phyloP scores from a whole-genome alignment of 1,284 basidiomycete species.

The Mrakiaceae sp. region DNA sequence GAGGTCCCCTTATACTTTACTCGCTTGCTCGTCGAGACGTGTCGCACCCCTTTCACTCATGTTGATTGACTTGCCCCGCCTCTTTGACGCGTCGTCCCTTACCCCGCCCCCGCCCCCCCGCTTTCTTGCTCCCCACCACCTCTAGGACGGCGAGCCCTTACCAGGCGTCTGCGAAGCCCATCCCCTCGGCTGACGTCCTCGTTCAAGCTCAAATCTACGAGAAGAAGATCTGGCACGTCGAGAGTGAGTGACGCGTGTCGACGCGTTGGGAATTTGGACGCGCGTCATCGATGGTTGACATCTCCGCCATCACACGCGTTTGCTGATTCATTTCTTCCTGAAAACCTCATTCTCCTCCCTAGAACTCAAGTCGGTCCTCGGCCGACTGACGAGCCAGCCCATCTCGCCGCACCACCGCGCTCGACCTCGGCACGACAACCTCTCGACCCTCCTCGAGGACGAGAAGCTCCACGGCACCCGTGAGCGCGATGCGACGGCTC shows the following conservation, averaged over 20 bases:
- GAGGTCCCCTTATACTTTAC: too few relatives aligned
- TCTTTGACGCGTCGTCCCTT: too few relatives aligned
- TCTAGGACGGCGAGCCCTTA: conserved; percentile 34
- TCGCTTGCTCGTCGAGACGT: too few relatives aligned
- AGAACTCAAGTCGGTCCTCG: conserved; percentile 33
- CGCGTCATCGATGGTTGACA: too few relatives aligned
- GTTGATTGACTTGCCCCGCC: too few relatives aligned
- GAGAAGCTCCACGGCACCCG: conserved; percentile 74
- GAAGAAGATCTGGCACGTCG: conserved; percentile 79
- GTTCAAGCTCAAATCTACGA: conserved; percentile 63
- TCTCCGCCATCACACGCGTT: too few relatives aligned
- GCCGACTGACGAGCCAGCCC: conserved; percentile 22
- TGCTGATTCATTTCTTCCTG: neutral
- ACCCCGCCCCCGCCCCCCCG: too few relatives aligned
- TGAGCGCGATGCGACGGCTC: conserved; percentile 83
- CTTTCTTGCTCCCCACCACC: neutral
- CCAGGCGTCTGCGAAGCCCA: too few relatives aligned
- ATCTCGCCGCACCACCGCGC: conserved; percentile 21
- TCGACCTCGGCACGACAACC: conserved; percentile 18
- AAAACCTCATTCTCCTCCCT: neutral
- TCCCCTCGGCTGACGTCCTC: conserved; percentile 42
- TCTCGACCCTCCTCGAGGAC: conserved; percentile 59
- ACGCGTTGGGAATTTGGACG: neutral
- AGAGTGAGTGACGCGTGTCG: conserved; percentile 44
- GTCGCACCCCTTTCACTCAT: too few relatives aligned